Conservation (phyloP, 257 asterid species). For the Haberlea rhodopensis region DNA sequence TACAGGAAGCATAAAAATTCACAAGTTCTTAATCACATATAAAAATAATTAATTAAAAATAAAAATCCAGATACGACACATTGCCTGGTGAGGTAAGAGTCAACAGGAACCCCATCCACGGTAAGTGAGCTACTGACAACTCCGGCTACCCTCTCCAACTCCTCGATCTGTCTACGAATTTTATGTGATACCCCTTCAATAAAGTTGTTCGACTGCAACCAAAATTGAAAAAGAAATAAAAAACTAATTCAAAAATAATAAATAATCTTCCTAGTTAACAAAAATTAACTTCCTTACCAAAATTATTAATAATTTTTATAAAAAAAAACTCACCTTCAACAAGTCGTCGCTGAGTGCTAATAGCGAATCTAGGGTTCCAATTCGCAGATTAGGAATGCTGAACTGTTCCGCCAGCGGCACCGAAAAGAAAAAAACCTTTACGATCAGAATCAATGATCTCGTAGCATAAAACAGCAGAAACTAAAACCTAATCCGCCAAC, state of each 20-base stretch:
- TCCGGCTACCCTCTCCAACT: conserved; percentile 80
- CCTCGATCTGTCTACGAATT: conserved; percentile 86
- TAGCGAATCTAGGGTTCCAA: conserved; percentile 82
- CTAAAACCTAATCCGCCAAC: conserved; percentile 29
- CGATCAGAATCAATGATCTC: neutral
- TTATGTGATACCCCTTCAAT: conserved; percentile 86
- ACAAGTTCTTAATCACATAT: conserved; percentile 8
- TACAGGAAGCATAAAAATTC: conserved; percentile 27
- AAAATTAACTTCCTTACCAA: neutral
- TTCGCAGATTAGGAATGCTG: conserved; percentile 89
- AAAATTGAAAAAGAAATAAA: neutral
- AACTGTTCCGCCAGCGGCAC: conserved; percentile 41
- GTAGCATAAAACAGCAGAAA: neutral
- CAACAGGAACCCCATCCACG: conserved; percentile 95
- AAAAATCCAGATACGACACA: conserved; percentile 1
- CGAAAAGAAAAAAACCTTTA: neutral
- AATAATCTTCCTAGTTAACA: neutral
- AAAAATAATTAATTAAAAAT: neutral
- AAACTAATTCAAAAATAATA: conserved; percentile 3
- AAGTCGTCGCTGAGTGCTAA: conserved; percentile 84
- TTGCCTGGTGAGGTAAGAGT: conserved; percentile 85
- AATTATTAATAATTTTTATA: conserved; percentile 19
- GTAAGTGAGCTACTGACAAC: conserved; percentile 76
- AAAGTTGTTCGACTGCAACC: conserved; percentile 69
- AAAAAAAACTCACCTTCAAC: conserved; percentile 50